phyloP scores from a whole-genome alignment of 352 stramenopile genomes.

The Globisporangium middletonii region DNA sequence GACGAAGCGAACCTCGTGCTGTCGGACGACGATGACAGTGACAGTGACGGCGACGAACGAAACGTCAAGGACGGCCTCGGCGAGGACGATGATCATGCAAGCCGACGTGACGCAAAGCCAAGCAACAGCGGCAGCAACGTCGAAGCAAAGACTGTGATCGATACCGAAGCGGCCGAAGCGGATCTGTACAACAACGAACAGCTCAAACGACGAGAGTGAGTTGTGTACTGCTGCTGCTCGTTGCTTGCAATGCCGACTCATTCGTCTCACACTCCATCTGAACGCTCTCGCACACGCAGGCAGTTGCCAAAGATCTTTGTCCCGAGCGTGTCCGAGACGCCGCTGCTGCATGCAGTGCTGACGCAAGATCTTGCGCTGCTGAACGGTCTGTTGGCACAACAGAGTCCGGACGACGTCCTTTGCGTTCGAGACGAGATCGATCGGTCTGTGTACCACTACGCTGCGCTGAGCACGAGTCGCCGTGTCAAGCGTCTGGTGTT shows the following conservation, averaged over 20 bases:
- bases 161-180: not conserved
- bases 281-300: not conserved
- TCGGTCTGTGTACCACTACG: conserved; percentile 48
- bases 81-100: no score
- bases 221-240: no score
- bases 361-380: conserved; percentile 20
- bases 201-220: not conserved
- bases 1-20: conserved; percentile 2
- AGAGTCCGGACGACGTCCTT: conserved; percentile 25
- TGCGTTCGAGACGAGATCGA: conserved; percentile 20
- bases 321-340: conserved; percentile 26
- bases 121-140: not conserved
- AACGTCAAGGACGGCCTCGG: not conserved
- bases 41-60: not conserved
- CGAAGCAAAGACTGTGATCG: not conserved
- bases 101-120: not conserved
- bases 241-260: not conserved
- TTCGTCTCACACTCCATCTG: not conserved
- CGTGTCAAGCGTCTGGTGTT: conserved; percentile 22
- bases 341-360: conserved; percentile 36
- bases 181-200: conserved; percentile 7
- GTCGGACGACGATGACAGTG: conserved; percentile 3
- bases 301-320: conserved; percentile 26
- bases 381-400: conserved; percentile 13
- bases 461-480: conserved; percentile 20